These are phyloP conservation scores for Euphorbia corollata DNA, from an alignment of 441 rosid genomes.

Conservation along the genomic window DNA sequence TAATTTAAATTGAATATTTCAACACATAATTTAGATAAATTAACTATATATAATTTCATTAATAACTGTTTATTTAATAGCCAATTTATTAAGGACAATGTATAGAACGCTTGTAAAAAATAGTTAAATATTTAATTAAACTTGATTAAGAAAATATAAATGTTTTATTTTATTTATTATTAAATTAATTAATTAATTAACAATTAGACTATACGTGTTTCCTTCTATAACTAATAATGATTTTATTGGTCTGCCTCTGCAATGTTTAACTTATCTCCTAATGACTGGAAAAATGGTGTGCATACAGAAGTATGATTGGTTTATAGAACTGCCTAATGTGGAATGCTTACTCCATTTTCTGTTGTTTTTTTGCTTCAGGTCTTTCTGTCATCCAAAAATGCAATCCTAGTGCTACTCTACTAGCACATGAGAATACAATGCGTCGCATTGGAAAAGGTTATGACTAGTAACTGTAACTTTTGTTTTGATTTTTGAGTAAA, in stretches of 20 bases:
- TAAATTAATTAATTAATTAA: too few species aligned
- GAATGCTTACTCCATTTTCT: neutral
- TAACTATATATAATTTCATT: too few species aligned
- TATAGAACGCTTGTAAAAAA: too few species aligned
- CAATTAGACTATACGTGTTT: too few species aligned
- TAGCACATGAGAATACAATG: constrained; percentile 74
- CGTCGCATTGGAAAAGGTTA: constrained; percentile 52
- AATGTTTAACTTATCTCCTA: neutral
- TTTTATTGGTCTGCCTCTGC: constrained; percentile 4
- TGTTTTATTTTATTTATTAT: too few species aligned
- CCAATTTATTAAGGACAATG: too few species aligned
- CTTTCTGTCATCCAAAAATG: constrained; percentile 70
- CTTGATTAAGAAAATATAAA: too few species aligned
- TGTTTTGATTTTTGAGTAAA: neutral
- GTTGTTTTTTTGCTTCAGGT: constrained; percentile 42
- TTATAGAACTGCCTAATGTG: neutral
- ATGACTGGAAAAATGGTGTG: neutral
- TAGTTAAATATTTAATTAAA: too few species aligned
- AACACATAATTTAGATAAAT: too few species aligned
- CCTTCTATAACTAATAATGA: too few species aligned
- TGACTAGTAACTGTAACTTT: constrained; percentile 3
- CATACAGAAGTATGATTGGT: neutral
- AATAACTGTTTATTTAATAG: too few species aligned
- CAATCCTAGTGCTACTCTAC: constrained; percentile 59
- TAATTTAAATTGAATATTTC: too few species aligned